Base-by-base conservation (phyloP, 352 stramenopile species). In the Globisporangium carolinianum region DNA sequence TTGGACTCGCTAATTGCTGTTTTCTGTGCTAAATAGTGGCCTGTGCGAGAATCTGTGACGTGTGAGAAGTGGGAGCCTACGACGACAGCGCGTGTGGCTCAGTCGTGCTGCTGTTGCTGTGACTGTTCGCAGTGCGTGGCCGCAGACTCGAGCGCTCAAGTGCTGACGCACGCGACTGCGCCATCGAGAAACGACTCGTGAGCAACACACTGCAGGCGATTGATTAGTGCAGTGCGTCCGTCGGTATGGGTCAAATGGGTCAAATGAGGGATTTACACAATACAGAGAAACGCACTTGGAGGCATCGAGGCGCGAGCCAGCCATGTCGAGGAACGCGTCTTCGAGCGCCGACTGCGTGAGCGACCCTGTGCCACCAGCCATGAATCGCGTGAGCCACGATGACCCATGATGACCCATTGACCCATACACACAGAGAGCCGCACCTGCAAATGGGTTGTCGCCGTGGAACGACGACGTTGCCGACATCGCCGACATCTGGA, bases 321-420 rank as follows among this genome's bases (percentile, higher is more conserved):
- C 83, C 78, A 94, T 89, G 51, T 94, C 84, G 35, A 94, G 65
- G 51, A 94, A 92, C 9, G 84, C 84, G 9, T 94, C 84, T 69
- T 89, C 84, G 24, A 94, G 67, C 11, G 82, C 82, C 5, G 84
- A 94, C 55, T 92, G 84, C 1, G 81, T 94, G 15, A 94, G 57
- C 7, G 82, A 94, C 17, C 63, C 75, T 71, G 32, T 0, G 9
- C 58, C 3, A 43, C 3, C 39, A 39, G 11, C 55, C 14, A n/a
- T 6, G 41, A 5, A 14, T 17, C 10, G 10, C 9, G 41, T 15
- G 41, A 14, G 11, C 41, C 5, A 45, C 8, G 1, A 32, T 2
- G 24, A 32, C 24, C 24, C 24, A 24, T 24, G n/a, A n/a, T 32
- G 24, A 32, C 24, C 24, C 24, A 32, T 32, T 32, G 24, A 32